phyloP scores from a whole-genome alignment of 371 early-diverging fungal species.

The Mucor velutinosus region DNA sequence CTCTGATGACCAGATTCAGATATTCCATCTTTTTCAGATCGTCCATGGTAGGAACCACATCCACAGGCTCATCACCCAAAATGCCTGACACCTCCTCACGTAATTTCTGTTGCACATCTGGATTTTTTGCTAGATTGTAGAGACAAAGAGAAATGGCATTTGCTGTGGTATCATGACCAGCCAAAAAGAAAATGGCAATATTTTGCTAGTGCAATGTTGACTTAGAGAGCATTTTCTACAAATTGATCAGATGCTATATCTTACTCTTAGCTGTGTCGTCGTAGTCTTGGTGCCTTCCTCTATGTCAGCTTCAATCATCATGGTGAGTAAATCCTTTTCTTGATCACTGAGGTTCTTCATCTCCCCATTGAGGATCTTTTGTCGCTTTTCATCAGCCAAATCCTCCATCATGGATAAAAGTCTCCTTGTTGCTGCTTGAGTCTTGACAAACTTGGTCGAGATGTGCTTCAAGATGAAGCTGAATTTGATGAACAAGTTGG shows the following conservation, averaged over 20 bases:
- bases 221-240: background rate
- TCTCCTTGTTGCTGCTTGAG: constrained; percentile 3
- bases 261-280: constrained; percentile 22
- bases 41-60: constrained; percentile 30
- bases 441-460: constrained; percentile 4
- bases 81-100: constrained; percentile 51
- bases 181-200: constrained; percentile 42
- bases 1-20: constrained; percentile 42
- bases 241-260: no score
- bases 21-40: constrained; percentile 46
- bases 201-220: constrained; percentile 25
- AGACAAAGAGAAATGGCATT: constrained; percentile 27
- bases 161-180: constrained; percentile 57
- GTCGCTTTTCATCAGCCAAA: constrained; percentile 9
- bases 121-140: constrained; percentile 26
- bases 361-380: constrained; percentile 6
- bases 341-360: background rate
- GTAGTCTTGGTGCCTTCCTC: constrained; percentile 21
- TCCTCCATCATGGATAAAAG: constrained; percentile 16
- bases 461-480: constrained; percentile 7
- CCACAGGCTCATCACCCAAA: constrained; percentile 39
- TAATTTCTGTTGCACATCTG: constrained; percentile 49
- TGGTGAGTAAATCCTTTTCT: constrained; percentile 36
- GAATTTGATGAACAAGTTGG: constrained; percentile 8
- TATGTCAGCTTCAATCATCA: constrained; percentile 39